phyloP scores from a whole-genome alignment of 2,329 filamentous ascomycete genomes.

The Ophiobolus disseminans region DNA sequence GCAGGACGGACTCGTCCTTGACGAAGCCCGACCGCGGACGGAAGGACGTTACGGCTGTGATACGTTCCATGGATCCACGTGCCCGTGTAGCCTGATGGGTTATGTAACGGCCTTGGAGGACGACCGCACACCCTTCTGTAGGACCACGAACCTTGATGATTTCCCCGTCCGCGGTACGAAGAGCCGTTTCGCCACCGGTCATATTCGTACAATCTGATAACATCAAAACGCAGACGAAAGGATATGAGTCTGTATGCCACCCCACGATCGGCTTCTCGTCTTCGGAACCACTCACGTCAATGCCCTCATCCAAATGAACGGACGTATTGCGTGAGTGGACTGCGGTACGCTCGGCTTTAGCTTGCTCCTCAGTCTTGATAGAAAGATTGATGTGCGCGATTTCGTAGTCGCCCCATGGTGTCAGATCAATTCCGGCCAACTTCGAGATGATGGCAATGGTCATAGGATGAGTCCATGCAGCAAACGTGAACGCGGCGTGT shows the following conservation, averaged over 20 bases:
- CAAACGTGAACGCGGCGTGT: slow-evolving; percentile 70
- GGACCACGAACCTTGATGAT: slow-evolving; percentile 67
- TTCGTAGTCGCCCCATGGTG: slow-evolving; percentile 65
- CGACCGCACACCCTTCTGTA: slow-evolving; percentile 66
- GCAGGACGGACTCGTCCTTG: slow-evolving; percentile 67
- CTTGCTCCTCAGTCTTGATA: slow-evolving; percentile 56
- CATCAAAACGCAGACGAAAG: slow-evolving; percentile 75
- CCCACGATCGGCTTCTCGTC: slow-evolving; percentile 64
- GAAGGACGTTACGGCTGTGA: slow-evolving; percentile 72
- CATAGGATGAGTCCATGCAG: slow-evolving; percentile 65
- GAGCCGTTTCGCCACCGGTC: slow-evolving; percentile 69
- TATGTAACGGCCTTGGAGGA: slow-evolving; percentile 73
- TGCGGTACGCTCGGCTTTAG: slow-evolving; percentile 52
- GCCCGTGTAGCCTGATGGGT: slow-evolving; percentile 68
- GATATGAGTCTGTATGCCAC: slow-evolving; percentile 71
- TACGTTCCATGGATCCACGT: slow-evolving; percentile 65
- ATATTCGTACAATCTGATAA: slow-evolving; percentile 68
- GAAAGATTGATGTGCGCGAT: slow-evolving; percentile 66
- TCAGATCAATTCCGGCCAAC: slow-evolving; percentile 65
- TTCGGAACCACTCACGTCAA: slow-evolving; percentile 52
- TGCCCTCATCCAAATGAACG: slow-evolving; percentile 52
- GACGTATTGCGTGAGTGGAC: slow-evolving; percentile 48
- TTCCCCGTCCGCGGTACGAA: slow-evolving; percentile 62
- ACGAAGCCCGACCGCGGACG: slow-evolving; percentile 63
- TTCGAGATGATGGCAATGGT: slow-evolving; percentile 62